Percentiles rank a stretch among this genome's conserved stretches.
Conservation (phyloP, 768 basidiomycete genomes). For the Chalciporus pseudorubinellus region DNA sequence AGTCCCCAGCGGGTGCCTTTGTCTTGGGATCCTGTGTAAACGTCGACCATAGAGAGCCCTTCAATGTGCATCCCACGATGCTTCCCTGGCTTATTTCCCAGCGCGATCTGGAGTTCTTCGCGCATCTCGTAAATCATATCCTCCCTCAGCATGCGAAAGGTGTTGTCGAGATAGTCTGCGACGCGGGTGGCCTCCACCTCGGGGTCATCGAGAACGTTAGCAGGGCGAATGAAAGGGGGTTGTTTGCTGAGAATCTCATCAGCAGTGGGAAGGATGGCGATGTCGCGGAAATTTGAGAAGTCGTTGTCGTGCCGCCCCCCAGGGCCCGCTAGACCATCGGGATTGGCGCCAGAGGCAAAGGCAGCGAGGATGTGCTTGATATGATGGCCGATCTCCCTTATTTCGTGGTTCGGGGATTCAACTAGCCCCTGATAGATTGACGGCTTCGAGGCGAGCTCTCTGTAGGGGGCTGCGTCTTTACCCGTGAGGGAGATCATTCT, state of each 20-base stretch:
- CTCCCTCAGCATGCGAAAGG: slow-evolving; percentile 63
- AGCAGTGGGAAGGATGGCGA: slow-evolving; percentile 62
- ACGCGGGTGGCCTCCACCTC: slow-evolving; percentile 36
- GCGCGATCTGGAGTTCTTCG: slow-evolving; percentile 51
- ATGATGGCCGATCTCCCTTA: slow-evolving; percentile 38
- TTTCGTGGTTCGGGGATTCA: slow-evolving; percentile 23
- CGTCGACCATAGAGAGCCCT: slow-evolving; percentile 36
- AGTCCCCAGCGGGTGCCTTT: slow-evolving; percentile 43
- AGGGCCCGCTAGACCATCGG: slow-evolving; percentile 33
- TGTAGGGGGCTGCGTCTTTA: slow-evolving; percentile 36
- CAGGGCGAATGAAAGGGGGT: slow-evolving; percentile 51
- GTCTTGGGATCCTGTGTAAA: slow-evolving; percentile 36
- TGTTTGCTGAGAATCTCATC: slow-evolving; percentile 53
- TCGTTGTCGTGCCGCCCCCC: slow-evolving; percentile 77
- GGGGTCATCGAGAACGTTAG: slow-evolving; percentile 44
- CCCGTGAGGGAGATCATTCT: slow-evolving; percentile 42
- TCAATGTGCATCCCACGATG: slow-evolving; percentile 40
- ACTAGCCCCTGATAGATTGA: slow-evolving; percentile 26
- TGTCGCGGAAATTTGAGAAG: slow-evolving; percentile 54
- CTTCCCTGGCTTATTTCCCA: slow-evolving; percentile 40
- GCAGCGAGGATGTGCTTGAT: slow-evolving; percentile 40
- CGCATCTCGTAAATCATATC: slow-evolving; percentile 61
- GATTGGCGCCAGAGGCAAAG: slow-evolving; percentile 21
- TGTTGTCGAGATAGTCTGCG: slow-evolving; percentile 58
- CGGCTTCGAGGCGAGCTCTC: slow-evolving; percentile 36